Evolutionary conservation across 2,329 filamentous ascomycete species (phyloP).

Genomic region (Magnaporthiopsis incrustans): DNA sequence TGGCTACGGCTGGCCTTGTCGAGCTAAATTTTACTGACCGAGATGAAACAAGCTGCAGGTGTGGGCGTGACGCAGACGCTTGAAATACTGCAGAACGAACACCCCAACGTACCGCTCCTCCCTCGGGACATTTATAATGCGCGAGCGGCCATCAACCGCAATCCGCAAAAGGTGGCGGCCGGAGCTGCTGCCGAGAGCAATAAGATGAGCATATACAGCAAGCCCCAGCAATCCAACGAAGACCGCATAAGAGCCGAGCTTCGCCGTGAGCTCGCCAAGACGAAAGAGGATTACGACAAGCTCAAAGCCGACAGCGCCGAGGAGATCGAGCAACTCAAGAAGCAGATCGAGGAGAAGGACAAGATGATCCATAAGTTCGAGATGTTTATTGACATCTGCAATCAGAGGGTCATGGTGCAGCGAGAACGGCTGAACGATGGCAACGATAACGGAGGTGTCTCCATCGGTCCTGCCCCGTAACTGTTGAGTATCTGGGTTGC

Average conservation of each 20-base stretch:
- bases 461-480: neutral
- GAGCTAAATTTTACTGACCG: conserved; percentile 8
- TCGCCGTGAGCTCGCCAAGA: conserved; percentile 50
- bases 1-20: conserved; percentile 1
- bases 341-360: conserved; percentile 55
- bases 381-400: conserved; percentile 64
- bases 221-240: conserved; percentile 54
- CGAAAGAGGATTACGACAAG: conserved; percentile 47
- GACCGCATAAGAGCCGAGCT: conserved; percentile 57
- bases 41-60: conserved; percentile 29
- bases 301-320: conserved; percentile 48
- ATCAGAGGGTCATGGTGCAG: conserved; percentile 57
- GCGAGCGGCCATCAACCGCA: conserved; percentile 57
- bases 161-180: conserved; percentile 52
- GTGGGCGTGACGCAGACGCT: conserved; percentile 59
- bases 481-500: neutral
- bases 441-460: conserved; percentile 16
- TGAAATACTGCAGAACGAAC: conserved; percentile 55
- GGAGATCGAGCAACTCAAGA: conserved; percentile 49
- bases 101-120: conserved; percentile 54
- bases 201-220: conserved; percentile 57
- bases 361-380: conserved; percentile 56
- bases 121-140: conserved; percentile 62
- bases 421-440: conserved; percentile 39
- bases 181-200: conserved; percentile 46